Conservation (phyloP, 768 basidiomycete species). For the Pleurotus platypus region DNA sequence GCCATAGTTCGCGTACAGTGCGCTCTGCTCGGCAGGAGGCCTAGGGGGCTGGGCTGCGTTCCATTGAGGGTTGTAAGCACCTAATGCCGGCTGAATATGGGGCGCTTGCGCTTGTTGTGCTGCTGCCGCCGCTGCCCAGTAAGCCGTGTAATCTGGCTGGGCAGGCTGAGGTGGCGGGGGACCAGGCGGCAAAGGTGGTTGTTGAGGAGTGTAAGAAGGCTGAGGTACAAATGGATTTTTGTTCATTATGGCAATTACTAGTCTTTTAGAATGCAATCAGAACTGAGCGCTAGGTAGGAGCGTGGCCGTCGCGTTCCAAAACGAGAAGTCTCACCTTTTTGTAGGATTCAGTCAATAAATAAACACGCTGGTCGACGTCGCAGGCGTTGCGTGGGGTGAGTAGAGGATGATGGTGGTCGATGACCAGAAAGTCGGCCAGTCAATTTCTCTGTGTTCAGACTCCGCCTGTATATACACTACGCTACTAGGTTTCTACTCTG, state of each 20-base stretch:
- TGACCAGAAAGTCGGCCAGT: no score
- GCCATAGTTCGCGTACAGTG: conserved; percentile 88
- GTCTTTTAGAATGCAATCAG: not conserved
- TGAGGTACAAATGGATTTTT: conserved; percentile 81
- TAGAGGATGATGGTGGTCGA: no score
- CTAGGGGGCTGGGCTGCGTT: conserved; percentile 60
- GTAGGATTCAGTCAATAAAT: not conserved
- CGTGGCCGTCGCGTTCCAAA: not conserved
- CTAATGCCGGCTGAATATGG: conserved; percentile 27
- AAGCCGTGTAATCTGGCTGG: conserved; percentile 73
- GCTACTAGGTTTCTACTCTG: not conserved
- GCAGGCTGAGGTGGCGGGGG: conserved; percentile 67
- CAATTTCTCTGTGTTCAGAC: not conserved
- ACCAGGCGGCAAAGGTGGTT: conserved; percentile 78
- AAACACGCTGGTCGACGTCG: not conserved
- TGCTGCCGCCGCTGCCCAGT: conserved; percentile 64
- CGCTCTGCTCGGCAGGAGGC: conserved; percentile 68
- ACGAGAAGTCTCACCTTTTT: not conserved
- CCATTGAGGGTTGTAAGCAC: conserved; percentile 66
- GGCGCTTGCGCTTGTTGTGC: conserved; percentile 48
- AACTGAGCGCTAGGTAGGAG: not conserved
- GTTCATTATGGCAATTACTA: conserved; percentile 50
- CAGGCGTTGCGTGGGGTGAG: no score
- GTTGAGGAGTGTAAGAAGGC: conserved; percentile 63
- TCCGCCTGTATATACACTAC: not conserved